A percentile compares a stretch with the other conserved stretches of the same genome.
Evolutionary conservation across 176 grass and related monocot species (phyloP).

Genomic region (Aegilops speltoides): DNA sequence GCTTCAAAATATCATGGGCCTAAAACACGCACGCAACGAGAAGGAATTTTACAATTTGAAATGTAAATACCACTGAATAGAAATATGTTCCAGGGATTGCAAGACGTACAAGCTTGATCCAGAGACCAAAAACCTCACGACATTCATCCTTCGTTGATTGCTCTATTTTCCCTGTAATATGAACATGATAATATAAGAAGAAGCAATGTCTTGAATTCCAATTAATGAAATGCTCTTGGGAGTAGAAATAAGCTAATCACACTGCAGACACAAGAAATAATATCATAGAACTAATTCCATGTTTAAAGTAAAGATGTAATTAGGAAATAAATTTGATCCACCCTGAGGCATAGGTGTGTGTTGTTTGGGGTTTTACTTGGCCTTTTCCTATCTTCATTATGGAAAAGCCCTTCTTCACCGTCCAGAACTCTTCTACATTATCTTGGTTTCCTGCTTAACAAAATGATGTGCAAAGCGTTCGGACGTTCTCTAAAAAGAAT

Average conservation of each 20-base stretch:
- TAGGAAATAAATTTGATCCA: slow-evolving; percentile 10
- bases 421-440: background rate
- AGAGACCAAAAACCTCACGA: slow-evolving; percentile 75
- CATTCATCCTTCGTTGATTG: slow-evolving; percentile 99
- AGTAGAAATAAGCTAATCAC: slow-evolving; percentile 21
- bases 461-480: background rate
- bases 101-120: slow-evolving; percentile 73
- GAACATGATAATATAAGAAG: slow-evolving; percentile 15
- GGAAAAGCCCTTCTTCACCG: slow-evolving; percentile 4
- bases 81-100: background rate
- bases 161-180: slow-evolving; percentile 92
- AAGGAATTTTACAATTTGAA: slow-evolving; percentile 27
- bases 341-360: background rate
- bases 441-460: background rate
- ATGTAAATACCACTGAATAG: slow-evolving; percentile 4
- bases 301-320: background rate
- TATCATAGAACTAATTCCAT: slow-evolving; percentile 18
- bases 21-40: slow-evolving; percentile 43
- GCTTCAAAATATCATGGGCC: slow-evolving; percentile 82
- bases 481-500: background rate
- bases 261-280: background rate
- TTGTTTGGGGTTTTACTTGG: background rate
- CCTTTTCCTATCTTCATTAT: background rate
- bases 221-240: background rate
- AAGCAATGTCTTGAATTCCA: background rate